phyloP scores from a whole-genome alignment of 371 early-diverging fungal genomes.

The Rhizopus stolonifer region DNA sequence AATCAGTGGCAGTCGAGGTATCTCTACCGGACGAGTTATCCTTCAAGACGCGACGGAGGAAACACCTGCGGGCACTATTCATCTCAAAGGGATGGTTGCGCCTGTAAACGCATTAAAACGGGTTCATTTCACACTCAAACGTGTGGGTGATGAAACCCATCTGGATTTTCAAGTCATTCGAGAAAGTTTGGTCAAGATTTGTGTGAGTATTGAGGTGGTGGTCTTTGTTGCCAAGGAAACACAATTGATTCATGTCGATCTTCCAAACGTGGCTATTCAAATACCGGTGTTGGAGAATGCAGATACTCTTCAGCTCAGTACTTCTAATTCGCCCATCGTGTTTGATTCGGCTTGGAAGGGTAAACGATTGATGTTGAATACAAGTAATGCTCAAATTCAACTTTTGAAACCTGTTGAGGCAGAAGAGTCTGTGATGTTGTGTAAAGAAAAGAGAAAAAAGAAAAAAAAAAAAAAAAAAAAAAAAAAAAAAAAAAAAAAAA shows the following conservation, averaged over 20 bases:
- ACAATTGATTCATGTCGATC: not conserved
- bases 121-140: not conserved
- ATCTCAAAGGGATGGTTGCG: not conserved
- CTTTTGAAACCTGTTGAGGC: not conserved
- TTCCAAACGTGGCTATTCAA: slow-evolving; percentile 1
- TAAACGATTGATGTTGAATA: not conserved
- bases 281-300: not conserved
- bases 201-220: not conserved
- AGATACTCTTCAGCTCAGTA: not conserved
- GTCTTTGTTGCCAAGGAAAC: slow-evolving; percentile 1
- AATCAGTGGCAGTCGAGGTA: not conserved
- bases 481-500: too few species aligned
- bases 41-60: not conserved
- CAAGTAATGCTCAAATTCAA: not conserved
- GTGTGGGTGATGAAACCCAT: not conserved
- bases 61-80: not conserved
- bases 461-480: too few species aligned
- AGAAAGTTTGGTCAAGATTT: not conserved
- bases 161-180: not conserved
- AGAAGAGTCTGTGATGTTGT: not conserved
- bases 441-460: too few species aligned
- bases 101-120: not conserved
- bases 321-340: not conserved
- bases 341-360: not conserved
- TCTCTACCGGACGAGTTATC: not conserved